phyloP scores from a whole-genome alignment of 495 filamentous ascomycete genomes.

The Staphylotrichum longicolle region DNA sequence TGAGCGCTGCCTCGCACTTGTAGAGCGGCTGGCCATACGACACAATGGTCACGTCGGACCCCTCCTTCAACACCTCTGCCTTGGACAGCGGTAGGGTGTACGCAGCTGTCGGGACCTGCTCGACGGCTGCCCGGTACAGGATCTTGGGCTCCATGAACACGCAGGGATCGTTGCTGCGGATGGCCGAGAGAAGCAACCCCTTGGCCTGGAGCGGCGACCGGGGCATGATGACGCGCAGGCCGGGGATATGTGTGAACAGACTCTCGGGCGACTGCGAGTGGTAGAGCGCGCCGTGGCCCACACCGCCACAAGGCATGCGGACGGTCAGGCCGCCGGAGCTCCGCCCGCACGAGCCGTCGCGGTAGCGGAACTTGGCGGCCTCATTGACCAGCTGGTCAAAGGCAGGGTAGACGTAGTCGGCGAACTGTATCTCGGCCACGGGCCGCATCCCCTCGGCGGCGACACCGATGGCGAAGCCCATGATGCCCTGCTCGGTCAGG shows the following conservation, averaged over 20 bases:
- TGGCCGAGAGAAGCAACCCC: slow-evolving; percentile 79
- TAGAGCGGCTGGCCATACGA: slow-evolving; percentile 94
- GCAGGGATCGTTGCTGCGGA: slow-evolving; percentile 82
- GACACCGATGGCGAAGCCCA: slow-evolving; percentile 87
- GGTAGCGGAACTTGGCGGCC: slow-evolving; percentile 87
- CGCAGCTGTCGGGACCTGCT: slow-evolving; percentile 81
- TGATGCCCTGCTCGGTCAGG: slow-evolving; percentile 88
- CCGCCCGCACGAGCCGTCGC: slow-evolving; percentile 69
- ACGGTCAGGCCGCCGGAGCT: slow-evolving; percentile 79
- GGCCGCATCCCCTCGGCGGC: slow-evolving; percentile 91
- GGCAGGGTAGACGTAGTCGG: slow-evolving; percentile 94
- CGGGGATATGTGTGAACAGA: slow-evolving; percentile 89
- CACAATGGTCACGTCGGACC: slow-evolving; percentile 79
- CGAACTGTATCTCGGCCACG: slow-evolving; percentile 96
- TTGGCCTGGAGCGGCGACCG: slow-evolving; percentile 90
- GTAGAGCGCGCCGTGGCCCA: slow-evolving; percentile 95
- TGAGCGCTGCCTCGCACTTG: slow-evolving; percentile 75
- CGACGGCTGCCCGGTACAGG: slow-evolving; percentile 89
- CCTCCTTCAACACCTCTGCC: slow-evolving; percentile 83
- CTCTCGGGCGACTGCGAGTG: slow-evolving; percentile 93
- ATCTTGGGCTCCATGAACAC: slow-evolving; percentile 98
- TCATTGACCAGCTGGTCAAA: slow-evolving; percentile 99
- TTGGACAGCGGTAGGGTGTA: slow-evolving; percentile 86
- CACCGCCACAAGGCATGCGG: slow-evolving; percentile 90
- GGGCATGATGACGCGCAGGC: slow-evolving; percentile 84